Conservation (phyloP, 306 rosid genomes). For the Alnus glutinosa region DNA sequence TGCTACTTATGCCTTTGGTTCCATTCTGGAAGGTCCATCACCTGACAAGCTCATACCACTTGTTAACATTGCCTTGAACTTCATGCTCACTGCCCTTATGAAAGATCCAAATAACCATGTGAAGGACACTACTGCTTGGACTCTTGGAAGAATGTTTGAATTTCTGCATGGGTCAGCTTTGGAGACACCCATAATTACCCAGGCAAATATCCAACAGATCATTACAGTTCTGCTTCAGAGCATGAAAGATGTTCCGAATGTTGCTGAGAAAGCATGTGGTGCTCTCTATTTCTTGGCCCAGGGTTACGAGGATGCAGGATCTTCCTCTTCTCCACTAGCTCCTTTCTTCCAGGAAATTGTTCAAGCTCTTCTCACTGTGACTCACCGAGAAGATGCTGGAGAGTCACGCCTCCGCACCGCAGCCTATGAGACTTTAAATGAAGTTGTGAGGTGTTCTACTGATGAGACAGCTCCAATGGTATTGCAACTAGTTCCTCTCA, state of each 20-base stretch:
- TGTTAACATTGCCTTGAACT: slow-evolving; percentile 70
- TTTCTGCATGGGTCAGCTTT: slow-evolving; percentile 84
- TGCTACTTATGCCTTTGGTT: slow-evolving; percentile 95
- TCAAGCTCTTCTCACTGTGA: slow-evolving; percentile 69
- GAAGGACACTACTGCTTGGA: slow-evolving; percentile 98
- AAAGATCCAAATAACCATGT: slow-evolving; percentile 86
- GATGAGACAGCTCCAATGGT: slow-evolving; percentile 88
- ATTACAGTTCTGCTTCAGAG: slow-evolving; percentile 77
- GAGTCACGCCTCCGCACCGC: slow-evolving; percentile 95
- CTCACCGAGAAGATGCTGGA: slow-evolving; percentile 87
- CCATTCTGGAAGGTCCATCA: slow-evolving; percentile 91
- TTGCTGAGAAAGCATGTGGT: slow-evolving; percentile 98
- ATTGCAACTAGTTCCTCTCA: slow-evolving; percentile 69
- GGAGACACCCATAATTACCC: slow-evolving; percentile 79
- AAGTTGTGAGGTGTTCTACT: slow-evolving; percentile 90
- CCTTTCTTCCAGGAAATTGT: slow-evolving; percentile 80
- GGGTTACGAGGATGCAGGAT: slow-evolving; percentile 82
- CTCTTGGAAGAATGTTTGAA: slow-evolving; percentile 92
- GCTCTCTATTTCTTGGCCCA: slow-evolving; percentile 94
- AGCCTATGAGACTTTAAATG: slow-evolving; percentile 89
- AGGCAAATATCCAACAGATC: slow-evolving; percentile 76
- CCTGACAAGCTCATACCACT: slow-evolving; percentile 83
- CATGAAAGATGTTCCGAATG: slow-evolving; percentile 92
- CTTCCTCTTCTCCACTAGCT: slow-evolving; percentile 66
- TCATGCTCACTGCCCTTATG: slow-evolving; percentile 79